Evolutionary conservation across 495 filamentous ascomycete species (phyloP), one percentile per base, ranked within the genome.

Genomic region (Talaromyces wortmannii): DNA sequence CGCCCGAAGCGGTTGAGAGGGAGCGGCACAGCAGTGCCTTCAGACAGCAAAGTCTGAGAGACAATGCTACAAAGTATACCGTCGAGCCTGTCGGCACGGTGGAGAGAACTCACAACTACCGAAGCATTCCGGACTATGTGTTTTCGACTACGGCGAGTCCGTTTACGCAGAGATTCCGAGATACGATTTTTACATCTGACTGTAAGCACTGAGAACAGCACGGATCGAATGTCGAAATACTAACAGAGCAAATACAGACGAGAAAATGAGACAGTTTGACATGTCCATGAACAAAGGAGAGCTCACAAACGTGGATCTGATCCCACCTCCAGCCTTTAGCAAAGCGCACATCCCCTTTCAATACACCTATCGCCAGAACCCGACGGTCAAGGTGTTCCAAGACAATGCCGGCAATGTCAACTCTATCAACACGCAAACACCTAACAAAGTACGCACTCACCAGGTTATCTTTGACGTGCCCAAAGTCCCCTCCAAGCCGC

Each of bases 51-150:
- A 87, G 77, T 56, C 70, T 97, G 55, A 75, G 74, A 50, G 90
- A 92, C 67, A 92, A 90, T 63, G 66, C 78, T 0, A 80, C 75
- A 0, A 82, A 73, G 16, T 95, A 95, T 65, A 71, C 71, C 6
- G 74, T 91, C 48, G 83, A 92, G 61, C 74, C 83, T 7, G 74
- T 94, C 2, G 94, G 90, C 2, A 71, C 79, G 31, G 80, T 98
- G 50, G 77, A 81, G 31, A 80, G 86, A 44, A 92, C 90, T 7
- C 91, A 97, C 76, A 83, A 92, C 18, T 97, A 94, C 67, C 82
- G 94, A 72, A 79, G 69, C 8, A 75, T 85, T 64, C 81, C 83
- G 17, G 92, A 97, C 64, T 94, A 91, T 62, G 88, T 92, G 54
- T 88, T 83, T 55, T 82, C 87, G 7, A 82, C 83, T 4, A 71